These are phyloP conservation scores for Coprinopsis cinerea DNA, from an alignment of 768 basidiomycete species.

Conservation along the genomic window DNA sequence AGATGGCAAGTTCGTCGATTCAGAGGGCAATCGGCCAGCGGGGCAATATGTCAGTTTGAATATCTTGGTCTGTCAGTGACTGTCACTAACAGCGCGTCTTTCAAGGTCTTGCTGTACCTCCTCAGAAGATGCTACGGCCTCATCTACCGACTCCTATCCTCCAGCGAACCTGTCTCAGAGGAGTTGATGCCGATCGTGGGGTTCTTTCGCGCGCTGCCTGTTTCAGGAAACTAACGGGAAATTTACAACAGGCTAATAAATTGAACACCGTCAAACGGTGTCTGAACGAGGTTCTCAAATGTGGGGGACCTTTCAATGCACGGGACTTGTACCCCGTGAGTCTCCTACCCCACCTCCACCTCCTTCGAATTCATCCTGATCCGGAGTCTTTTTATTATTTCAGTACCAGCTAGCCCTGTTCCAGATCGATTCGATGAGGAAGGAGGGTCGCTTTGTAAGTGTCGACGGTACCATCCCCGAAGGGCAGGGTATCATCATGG, in stretches of 20 bases:
- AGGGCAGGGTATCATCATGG: constrained; percentile 94
- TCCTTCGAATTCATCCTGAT: not conserved
- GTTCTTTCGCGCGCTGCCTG: not conserved
- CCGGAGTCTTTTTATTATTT: not conserved
- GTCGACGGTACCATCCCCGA: constrained; percentile 88
- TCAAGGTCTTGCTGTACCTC: constrained; percentile 85
- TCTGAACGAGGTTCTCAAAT: constrained; percentile 91
- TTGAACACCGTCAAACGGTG: constrained; percentile 96
- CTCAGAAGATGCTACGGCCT: constrained; percentile 93
- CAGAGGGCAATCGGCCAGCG: constrained; percentile 83
- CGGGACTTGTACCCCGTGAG: constrained; percentile 90
- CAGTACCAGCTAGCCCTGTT: constrained; percentile 92
- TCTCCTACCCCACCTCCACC: constrained; percentile 12
- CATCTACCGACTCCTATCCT: constrained; percentile 88
- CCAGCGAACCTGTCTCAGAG: constrained; percentile 95
- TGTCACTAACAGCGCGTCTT: not conserved
- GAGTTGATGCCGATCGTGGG: constrained; percentile 92
- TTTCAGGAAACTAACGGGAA: too few relatives aligned
- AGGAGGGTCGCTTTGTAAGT: constrained; percentile 91
- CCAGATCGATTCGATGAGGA: constrained; percentile 90
- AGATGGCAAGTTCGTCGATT: constrained; percentile 94
- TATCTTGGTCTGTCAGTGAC: not conserved
- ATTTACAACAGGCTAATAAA: constrained; percentile 85
- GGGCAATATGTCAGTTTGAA: constrained; percentile 82
- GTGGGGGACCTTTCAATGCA: constrained; percentile 88